Base-by-base conservation (phyloP, 2,329 filamentous ascomycete genomes). In the Penicillium sclerotigenum region DNA sequence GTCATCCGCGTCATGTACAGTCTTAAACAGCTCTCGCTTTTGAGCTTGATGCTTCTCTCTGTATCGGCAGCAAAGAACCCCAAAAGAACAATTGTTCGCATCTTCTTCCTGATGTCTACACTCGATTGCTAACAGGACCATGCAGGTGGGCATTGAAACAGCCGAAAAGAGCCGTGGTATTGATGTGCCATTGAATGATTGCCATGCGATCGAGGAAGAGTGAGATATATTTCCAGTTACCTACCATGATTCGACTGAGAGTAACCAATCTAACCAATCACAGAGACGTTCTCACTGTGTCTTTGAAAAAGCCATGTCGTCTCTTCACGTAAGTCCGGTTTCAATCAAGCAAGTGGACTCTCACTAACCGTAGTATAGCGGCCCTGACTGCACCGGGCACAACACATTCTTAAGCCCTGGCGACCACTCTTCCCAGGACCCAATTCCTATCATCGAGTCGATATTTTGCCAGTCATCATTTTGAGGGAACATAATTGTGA, bases 111-210 rank as follows among this genome's bases (percentile, higher is more conserved):
- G 0, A 7, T 36, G 8, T 24, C 8, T 14, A 33, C 11, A 13
- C 0, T 9, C 5, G 6, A 20, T 36, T 37, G 41, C 51, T 64
- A 45, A 60, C 46, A 11, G 16, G 36, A 9, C 28, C 8, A 13
- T 22, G 16, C 22, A 66, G 64, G 63, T 66, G 38, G 64, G 64
- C 0, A 61, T 66, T 47, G 63, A 64, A 40, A 66, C 63, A 3
- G 53, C 47, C 4, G 56, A 60, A 1, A 53, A 31, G 7, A 66
- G 64, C 47, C 59, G 59, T 11, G 64, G 57, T 14, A 52, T 65
- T 6, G 37, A 59, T 45, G 64, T 64, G n/a, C 49, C 47, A 26
- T 41, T 66, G 42, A 62, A 66, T 46, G 64, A 66, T 20, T 66
- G 64, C 42, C 48, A 57, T 36, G 52, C 58, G 16, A 55, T 66